These are phyloP conservation scores for Penicillium fimorum DNA, from an alignment of 495 filamentous ascomycete genomes.

Conservation along the genomic window DNA sequence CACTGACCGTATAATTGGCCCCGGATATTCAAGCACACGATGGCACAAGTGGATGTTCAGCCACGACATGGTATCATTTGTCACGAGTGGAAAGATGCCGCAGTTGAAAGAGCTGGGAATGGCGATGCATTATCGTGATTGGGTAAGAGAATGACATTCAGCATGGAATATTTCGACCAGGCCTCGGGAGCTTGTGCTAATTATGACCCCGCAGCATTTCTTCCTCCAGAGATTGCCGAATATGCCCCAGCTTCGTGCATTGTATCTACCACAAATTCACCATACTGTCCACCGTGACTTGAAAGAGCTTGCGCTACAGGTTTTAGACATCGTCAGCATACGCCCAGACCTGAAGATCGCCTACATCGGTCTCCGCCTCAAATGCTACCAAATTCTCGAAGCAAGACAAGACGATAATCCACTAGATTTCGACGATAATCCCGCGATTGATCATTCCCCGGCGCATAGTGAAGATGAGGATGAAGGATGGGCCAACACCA, in stretches of 20 bases:
- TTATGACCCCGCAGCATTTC: conserved; percentile 61
- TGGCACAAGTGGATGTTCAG: conserved; percentile 78
- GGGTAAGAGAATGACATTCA: conserved; percentile 56
- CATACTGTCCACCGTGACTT: conserved; percentile 58
- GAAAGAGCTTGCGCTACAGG: conserved; percentile 76
- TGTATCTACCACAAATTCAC: conserved; percentile 74
- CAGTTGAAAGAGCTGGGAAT: conserved; percentile 74
- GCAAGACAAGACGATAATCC: conserved; percentile 50
- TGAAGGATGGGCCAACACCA: conserved; percentile 37
- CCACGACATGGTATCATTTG: conserved; percentile 69
- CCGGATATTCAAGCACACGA: conserved; percentile 36
- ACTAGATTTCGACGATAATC: conserved; percentile 33
- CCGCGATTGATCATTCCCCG: conserved; percentile 41
- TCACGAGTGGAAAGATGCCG: conserved; percentile 81
- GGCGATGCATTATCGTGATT: conserved; percentile 77
- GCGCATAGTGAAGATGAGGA: conserved; percentile 32
- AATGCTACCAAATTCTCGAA: conserved; percentile 91
- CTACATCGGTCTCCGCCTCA: conserved; percentile 75
- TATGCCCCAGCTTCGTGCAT: conserved; percentile 69
- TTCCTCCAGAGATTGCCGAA: conserved; percentile 82
- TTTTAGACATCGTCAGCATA: conserved; percentile 81
- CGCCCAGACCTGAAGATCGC: conserved; percentile 81
- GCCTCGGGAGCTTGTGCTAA: background rate
- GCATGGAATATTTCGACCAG: no score
- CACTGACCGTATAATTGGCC: conserved; percentile 47